These are phyloP conservation scores for Epichloe sibirici DNA, from an alignment of 2,329 filamentous ascomycete genomes.

Conservation along the genomic window DNA sequence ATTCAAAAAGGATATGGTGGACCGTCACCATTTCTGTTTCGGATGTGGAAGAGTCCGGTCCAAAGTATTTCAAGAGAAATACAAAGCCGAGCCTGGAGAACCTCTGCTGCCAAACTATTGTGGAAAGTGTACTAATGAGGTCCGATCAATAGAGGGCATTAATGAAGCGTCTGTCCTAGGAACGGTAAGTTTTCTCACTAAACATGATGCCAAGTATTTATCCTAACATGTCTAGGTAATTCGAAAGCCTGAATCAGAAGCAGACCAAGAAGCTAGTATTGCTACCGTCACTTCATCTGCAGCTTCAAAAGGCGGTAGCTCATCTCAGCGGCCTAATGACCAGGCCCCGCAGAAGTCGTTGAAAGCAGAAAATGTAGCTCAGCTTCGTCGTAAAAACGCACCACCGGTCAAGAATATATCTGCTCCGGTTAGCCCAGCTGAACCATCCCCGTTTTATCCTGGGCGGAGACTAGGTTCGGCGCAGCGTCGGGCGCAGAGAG, in stretches of 20 bases:
- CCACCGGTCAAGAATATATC: neutral
- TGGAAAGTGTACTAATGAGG: slow-evolving; percentile 14
- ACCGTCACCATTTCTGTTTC: slow-evolving; percentile 29
- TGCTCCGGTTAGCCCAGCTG: slow-evolving; percentile 1
- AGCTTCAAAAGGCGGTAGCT: neutral
- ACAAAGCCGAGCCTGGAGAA: slow-evolving; percentile 12
- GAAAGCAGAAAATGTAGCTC: neutral
- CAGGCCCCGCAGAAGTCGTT: neutral
- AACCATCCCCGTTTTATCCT: slow-evolving; percentile 11
- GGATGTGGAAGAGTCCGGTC: slow-evolving; percentile 17
- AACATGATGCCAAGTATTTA: no score
- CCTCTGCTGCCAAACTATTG: slow-evolving; percentile 23
- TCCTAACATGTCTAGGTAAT: neutral
- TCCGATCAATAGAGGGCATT: slow-evolving; percentile 12
- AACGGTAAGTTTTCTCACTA: slow-evolving; percentile 9
- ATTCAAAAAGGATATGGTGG: slow-evolving; percentile 12
- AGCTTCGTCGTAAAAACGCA: neutral
- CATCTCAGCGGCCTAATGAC: neutral
- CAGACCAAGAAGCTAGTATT: neutral
- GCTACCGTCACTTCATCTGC: neutral
- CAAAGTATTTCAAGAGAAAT: slow-evolving; percentile 13
- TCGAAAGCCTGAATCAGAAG: neutral
- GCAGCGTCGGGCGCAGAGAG: slow-evolving; percentile 17
- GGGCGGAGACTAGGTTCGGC: slow-evolving; percentile 15
- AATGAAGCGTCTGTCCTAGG: slow-evolving; percentile 16